Percentiles rank a stretch among this genome's conserved stretches.
Conservation (phyloP, 139 green algal species). For the Ettlia oleoabundans region DNA sequence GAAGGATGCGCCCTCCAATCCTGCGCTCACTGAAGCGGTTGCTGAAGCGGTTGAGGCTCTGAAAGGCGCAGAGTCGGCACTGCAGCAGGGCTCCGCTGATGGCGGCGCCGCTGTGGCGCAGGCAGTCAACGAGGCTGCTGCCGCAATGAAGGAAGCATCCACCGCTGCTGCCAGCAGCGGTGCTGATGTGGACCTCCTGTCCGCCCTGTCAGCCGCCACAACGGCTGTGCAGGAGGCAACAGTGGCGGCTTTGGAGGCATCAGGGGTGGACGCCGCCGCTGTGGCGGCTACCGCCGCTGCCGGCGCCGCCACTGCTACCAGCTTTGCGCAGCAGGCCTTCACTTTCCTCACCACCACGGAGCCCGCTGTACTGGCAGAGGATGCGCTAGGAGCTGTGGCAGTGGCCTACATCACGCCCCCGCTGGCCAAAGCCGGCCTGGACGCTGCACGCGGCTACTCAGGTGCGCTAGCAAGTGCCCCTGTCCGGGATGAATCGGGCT, state of each 20-base stretch:
- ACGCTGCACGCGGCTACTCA: conserved; percentile 17
- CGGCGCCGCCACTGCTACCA: not conserved
- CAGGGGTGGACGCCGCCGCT: not conserved
- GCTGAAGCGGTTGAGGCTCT: not conserved
- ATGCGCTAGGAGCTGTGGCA: conserved; percentile 45
- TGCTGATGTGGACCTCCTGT: not conserved
- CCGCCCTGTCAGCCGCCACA: not conserved
- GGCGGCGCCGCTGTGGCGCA: conserved; percentile 5
- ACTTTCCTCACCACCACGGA: conserved; percentile 58
- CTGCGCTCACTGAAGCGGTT: not conserved
- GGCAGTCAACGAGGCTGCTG: conserved; percentile 38
- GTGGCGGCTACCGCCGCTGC: not conserved
- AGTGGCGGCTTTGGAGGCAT: not conserved
- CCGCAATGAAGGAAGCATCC: conserved; percentile 21
- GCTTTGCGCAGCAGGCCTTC: not conserved
- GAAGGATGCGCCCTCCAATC: conserved; percentile 29
- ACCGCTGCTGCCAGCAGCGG: not conserved
- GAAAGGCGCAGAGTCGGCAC: conserved; percentile 35
- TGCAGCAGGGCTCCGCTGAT: no score
- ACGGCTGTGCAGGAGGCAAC: not conserved
- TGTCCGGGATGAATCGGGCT: no score
- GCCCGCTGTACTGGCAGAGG: conserved; percentile 70
- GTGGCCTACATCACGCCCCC: conserved; percentile 54
- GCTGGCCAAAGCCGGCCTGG: conserved; percentile 43
- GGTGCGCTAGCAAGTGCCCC: no score